These are phyloP conservation scores for Epichloe typhina DNA, from an alignment of 2,329 filamentous ascomycete species.

Conservation along the genomic window DNA sequence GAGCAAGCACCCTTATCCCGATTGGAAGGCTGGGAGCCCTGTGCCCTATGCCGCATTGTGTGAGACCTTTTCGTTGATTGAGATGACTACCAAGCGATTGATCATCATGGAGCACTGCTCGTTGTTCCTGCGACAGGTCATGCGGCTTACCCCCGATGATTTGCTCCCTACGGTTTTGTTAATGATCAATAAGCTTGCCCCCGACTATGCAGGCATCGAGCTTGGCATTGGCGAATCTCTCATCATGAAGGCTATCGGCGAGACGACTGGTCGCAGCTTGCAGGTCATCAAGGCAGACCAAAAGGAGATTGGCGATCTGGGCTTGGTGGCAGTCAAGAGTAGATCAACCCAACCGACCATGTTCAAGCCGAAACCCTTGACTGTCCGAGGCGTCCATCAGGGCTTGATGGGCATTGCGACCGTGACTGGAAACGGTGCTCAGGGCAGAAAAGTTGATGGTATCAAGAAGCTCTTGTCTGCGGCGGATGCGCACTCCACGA, in stretches of 20 bases:
- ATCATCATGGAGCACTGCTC: conserved; percentile 83
- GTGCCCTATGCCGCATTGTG: conserved; percentile 93
- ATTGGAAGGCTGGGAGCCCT: conserved; percentile 80
- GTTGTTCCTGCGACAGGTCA: conserved; percentile 83
- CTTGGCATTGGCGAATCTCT: conserved; percentile 96
- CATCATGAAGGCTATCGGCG: conserved; percentile 97
- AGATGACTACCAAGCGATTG: conserved; percentile 85
- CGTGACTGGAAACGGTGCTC: conserved; percentile 71
- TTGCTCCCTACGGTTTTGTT: conserved; percentile 78
- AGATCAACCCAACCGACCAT: conserved; percentile 91
- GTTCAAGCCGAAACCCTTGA: conserved; percentile 92
- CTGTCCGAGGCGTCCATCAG: conserved; percentile 74
- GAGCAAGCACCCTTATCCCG: conserved; percentile 73
- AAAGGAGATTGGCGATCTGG: conserved; percentile 90
- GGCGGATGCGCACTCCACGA: conserved; percentile 59
- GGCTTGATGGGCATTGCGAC: conserved; percentile 82
- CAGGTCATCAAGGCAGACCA: conserved; percentile 90
- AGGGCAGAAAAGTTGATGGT: conserved; percentile 78
- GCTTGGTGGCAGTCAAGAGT: conserved; percentile 89
- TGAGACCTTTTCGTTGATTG: conserved; percentile 85
- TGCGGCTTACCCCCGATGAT: conserved; percentile 78
- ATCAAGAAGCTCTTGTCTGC: conserved; percentile 96
- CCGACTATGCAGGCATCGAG: conserved; percentile 92
- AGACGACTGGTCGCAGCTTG: conserved; percentile 79
- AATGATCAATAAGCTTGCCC: conserved; percentile 96